Percentiles rank a stretch among this genome's conserved stretches.
phyloP scores from a whole-genome alignment of 2,329 filamentous ascomycete species.

The Botryotinia convoluta region DNA sequence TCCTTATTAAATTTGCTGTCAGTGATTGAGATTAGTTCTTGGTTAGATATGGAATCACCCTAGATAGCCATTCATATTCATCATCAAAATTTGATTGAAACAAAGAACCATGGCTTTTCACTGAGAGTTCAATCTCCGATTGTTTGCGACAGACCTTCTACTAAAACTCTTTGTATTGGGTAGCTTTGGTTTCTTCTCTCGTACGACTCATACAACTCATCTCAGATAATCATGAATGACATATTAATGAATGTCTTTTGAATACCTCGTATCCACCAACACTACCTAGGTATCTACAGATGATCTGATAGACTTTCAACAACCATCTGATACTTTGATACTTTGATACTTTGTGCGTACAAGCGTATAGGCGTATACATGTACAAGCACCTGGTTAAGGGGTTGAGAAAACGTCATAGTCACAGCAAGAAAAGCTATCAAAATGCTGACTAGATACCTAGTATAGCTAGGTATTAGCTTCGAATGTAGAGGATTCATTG shows the following conservation, averaged over 20 bases:
- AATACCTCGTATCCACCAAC: background rate
- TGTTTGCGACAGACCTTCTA: background rate
- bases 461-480: background rate
- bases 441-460: background rate
- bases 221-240: background rate
- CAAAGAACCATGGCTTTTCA: conserved; percentile 2
- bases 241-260: background rate
- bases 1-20: background rate
- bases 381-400: background rate
- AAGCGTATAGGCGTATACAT: background rate
- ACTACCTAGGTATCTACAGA: background rate
- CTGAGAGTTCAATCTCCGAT: conserved; percentile 2
- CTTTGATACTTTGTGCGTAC: background rate
- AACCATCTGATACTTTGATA: background rate
- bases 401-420: background rate
- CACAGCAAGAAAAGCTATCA: background rate
- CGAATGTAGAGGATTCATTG: background rate
- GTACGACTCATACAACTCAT: background rate
- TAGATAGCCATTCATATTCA: background rate
- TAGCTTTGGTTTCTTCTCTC: background rate
- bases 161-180: background rate
- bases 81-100: background rate
- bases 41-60: background rate
- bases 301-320: background rate
- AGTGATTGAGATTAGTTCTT: background rate